Conservation (phyloP, 192 early-diverging fungal genomes). For the Coemansia sp. region DNA sequence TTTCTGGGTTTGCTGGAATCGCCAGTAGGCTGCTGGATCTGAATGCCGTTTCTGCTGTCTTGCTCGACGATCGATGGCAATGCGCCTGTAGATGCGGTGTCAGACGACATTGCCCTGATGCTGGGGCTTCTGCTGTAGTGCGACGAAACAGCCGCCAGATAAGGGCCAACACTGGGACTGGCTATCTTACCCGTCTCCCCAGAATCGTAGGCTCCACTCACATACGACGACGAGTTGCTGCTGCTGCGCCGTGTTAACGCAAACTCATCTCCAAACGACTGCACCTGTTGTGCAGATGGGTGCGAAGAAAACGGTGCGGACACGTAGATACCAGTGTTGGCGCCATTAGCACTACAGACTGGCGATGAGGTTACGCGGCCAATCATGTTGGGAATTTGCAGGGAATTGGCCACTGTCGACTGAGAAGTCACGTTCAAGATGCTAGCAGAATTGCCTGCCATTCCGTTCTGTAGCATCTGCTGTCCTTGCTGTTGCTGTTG, state of each 20-base stretch:
- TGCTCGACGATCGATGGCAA: constrained; percentile 1
- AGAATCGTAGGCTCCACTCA: not conserved
- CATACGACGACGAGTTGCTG: not conserved
- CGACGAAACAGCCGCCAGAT: not conserved
- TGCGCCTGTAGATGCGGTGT: not conserved
- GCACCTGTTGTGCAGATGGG: not conserved
- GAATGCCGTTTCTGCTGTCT: not conserved
- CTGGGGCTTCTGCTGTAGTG: constrained; percentile 4
- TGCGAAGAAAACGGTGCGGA: not conserved
- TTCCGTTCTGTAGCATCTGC: not conserved
- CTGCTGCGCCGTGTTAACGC: not conserved
- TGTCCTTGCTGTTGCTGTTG: constrained; percentile 7
- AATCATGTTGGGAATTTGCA: constrained; percentile 1
- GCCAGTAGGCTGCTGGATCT: not conserved
- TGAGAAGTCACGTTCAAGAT: constrained; percentile 3
- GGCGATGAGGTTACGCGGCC: not conserved
- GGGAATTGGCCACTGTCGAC: not conserved
- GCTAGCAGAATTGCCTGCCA: not conserved
- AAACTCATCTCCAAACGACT: constrained; percentile 1
- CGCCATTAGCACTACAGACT: not conserved
- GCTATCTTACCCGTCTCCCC: not conserved
- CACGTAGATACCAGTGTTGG: not conserved
- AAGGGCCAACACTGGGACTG: not conserved
- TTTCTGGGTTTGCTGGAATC: not conserved
- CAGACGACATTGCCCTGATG: not conserved